Percentiles rank a stretch among this genome's conserved stretches.
These are phyloP conservation scores for Nannochloropsis salina DNA, from an alignment of 108 stramenopile species.

Conservation along the genomic window DNA sequence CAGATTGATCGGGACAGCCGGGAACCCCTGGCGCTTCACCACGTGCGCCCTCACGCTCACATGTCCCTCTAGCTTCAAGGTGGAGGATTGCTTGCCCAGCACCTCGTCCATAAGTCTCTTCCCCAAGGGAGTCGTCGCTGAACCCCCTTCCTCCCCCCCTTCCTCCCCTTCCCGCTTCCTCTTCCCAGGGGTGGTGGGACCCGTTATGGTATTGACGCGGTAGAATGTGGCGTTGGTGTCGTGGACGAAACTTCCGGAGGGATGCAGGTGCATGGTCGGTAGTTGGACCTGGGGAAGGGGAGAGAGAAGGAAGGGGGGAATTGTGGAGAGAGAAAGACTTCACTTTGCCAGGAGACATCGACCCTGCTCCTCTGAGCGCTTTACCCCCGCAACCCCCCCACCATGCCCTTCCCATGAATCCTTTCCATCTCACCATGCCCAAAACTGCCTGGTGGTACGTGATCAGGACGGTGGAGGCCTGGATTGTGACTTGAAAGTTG, in stretches of 20 bases:
- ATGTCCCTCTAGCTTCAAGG: background rate
- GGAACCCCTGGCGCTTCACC: background rate
- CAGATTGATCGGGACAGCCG: background rate
- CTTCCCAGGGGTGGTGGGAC: background rate
- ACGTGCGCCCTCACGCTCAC: background rate
- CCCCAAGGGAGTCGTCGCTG: background rate
- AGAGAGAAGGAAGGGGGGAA: background rate
- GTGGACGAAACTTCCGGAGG: background rate
- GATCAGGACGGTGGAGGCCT: background rate
- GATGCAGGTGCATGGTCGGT: background rate
- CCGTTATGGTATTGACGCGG: background rate
- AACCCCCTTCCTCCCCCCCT: background rate
- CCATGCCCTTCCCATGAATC: background rate
- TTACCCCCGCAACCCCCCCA: background rate
- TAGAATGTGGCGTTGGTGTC: background rate
- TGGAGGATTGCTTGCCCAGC: background rate
- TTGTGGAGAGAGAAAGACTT: background rate
- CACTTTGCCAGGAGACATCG: too few relatives aligned
- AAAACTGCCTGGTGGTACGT: background rate
- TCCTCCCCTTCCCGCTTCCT: background rate
- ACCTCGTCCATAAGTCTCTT: background rate
- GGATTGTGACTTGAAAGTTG: background rate
- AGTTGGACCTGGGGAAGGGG: background rate
- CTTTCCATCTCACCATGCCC: background rate
- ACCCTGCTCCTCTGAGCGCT: background rate